These are phyloP conservation scores for Saitozyma podzolica DNA, from an alignment of 768 basidiomycete species.

Conservation along the genomic window DNA sequence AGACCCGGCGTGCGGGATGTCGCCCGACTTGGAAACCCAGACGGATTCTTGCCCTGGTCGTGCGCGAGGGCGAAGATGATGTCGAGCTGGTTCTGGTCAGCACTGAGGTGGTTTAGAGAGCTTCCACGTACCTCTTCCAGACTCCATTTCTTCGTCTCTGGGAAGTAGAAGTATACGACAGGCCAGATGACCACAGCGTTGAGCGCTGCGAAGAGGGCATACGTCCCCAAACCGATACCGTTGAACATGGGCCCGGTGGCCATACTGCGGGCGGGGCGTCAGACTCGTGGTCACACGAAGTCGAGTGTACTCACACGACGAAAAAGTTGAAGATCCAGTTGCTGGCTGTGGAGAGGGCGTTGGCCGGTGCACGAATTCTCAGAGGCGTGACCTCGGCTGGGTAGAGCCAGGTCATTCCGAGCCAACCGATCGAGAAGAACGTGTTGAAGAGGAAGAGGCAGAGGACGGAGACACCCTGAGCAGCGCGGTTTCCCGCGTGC, in stretches of 20 bases:
- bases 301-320: neutral
- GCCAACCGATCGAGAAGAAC: slow-evolving; percentile 69
- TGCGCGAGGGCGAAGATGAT: slow-evolving; percentile 35
- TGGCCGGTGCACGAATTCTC: slow-evolving; percentile 65
- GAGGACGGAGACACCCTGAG: slow-evolving; percentile 61
- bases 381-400: slow-evolving; percentile 68
- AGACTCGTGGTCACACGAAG: neutral
- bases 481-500: slow-evolving; percentile 55
- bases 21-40: slow-evolving; percentile 13
- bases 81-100: slow-evolving; percentile 20
- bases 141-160: slow-evolving; percentile 26
- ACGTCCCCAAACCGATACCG: slow-evolving; percentile 29
- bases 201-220: slow-evolving; percentile 31
- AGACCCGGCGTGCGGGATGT: slow-evolving; percentile 31
- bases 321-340: slow-evolving; percentile 52
- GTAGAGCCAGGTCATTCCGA: slow-evolving; percentile 71
- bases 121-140: slow-evolving; percentile 22
- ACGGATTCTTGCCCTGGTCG: slow-evolving; percentile 24
- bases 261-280: slow-evolving; percentile 3
- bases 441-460: slow-evolving; percentile 71
- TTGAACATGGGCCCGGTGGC: slow-evolving; percentile 29
- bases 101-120: neutral
- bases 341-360: slow-evolving; percentile 62
- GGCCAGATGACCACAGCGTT: slow-evolving; percentile 32
- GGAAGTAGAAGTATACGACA: slow-evolving; percentile 26